phyloP scores from a whole-genome alignment of 2,329 filamentous ascomycete species.

The Lizonia empirigonia region DNA sequence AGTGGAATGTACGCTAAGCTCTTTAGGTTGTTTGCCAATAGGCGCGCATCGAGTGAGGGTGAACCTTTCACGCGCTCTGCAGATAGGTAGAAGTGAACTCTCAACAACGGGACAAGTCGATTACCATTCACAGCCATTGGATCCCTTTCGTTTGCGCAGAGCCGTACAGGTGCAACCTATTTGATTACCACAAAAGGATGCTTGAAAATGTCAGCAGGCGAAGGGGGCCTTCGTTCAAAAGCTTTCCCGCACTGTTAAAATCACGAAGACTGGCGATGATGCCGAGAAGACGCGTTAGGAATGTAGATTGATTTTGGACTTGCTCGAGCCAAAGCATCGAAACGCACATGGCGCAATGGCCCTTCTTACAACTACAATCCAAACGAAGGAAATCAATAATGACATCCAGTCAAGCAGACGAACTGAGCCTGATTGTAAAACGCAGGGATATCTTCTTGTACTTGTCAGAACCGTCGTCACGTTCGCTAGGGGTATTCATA shows the following conservation, averaged over 20 bases:
- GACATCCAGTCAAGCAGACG: constrained; percentile 23
- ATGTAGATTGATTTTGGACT: constrained; percentile 4
- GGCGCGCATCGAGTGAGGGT: too few relatives aligned
- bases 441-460: constrained; percentile 33
- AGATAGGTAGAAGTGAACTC: too few relatives aligned
- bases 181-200: too few relatives aligned
- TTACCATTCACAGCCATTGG: too few relatives aligned
- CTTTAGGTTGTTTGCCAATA: too few relatives aligned
- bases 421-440: constrained; percentile 32
- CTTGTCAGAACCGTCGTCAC: constrained; percentile 25
- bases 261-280: neutral
- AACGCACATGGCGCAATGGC: constrained; percentile 6
- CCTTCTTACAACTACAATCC: constrained; percentile 21
- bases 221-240: too few relatives aligned
- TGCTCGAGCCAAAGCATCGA: constrained; percentile 5
- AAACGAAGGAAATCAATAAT: constrained; percentile 22
- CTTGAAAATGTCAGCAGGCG: too few relatives aligned
- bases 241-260: neutral
- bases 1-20: too few relatives aligned
- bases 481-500: constrained; percentile 25
- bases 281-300: neutral
- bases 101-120: too few relatives aligned
- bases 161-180: too few relatives aligned
- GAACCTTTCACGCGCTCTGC: too few relatives aligned
- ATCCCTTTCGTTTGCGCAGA: too few relatives aligned